These are phyloP conservation scores for Wickerhamiella sorbophila DNA, from an alignment of 805 yeast genomes.

Conservation along the genomic window DNA sequence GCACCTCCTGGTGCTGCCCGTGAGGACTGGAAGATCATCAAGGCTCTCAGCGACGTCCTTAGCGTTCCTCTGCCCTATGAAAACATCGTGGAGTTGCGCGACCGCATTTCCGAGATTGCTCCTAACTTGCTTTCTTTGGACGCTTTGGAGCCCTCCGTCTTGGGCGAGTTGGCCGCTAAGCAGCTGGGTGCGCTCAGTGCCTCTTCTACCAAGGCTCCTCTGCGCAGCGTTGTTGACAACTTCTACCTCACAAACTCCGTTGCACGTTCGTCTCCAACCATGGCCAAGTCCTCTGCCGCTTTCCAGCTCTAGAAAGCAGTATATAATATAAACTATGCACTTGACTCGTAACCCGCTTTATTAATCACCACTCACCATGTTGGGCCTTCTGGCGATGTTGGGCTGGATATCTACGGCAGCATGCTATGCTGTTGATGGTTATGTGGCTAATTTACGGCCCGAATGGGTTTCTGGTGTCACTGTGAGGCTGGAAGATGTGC, in stretches of 20 bases:
- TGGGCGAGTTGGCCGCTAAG: constrained; percentile 38
- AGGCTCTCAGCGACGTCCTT: constrained; percentile 70
- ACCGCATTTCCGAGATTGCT: constrained; percentile 59
- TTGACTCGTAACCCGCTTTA: too few relatives aligned
- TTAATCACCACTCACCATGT: too few relatives aligned
- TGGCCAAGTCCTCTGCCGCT: constrained; percentile 69
- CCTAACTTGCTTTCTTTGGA: constrained; percentile 71
- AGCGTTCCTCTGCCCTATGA: constrained; percentile 63
- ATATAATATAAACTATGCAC: neutral
- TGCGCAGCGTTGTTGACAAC: constrained; percentile 63
- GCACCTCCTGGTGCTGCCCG: constrained; percentile 82
- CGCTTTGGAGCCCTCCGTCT: constrained; percentile 51
- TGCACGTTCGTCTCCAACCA: constrained; percentile 75
- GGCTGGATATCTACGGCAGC: too few relatives aligned
- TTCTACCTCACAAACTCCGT: constrained; percentile 81
- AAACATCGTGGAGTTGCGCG: constrained; percentile 50
- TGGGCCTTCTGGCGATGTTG: too few relatives aligned
- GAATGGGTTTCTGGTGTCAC: neutral
- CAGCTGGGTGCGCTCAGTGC: constrained; percentile 25
- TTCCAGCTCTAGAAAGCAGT: constrained; percentile 9
- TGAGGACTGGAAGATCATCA: constrained; percentile 80
- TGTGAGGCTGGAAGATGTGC: neutral
- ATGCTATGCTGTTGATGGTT: too few relatives aligned
- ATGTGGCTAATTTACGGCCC: too few relatives aligned
- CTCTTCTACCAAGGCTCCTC: constrained; percentile 32